Percentiles rank a stretch among this genome's conserved stretches.
Conservation (phyloP, 192 early-diverging fungal genomes). For the Rhizophagus clarus region DNA sequence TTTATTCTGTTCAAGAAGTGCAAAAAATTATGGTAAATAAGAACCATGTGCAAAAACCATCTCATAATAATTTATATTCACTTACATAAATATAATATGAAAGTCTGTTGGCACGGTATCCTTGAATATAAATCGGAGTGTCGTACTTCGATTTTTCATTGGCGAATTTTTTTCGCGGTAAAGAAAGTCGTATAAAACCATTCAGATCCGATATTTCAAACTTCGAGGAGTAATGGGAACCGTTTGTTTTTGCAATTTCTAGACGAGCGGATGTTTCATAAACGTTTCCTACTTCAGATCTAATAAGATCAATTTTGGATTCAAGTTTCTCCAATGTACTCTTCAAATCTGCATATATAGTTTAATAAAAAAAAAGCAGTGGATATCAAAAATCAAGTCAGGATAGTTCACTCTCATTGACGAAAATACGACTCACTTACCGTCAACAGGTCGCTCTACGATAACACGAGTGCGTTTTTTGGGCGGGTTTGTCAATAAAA, state of each 20-base stretch:
- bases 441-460: too few relatives aligned
- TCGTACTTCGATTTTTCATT: background rate
- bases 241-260: slow-evolving; percentile 1
- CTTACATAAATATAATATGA: slow-evolving; percentile 16
- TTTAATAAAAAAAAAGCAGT: too few relatives aligned
- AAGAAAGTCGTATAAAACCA: background rate
- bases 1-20: slow-evolving; percentile 13
- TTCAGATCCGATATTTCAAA: background rate
- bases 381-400: too few relatives aligned
- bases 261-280: slow-evolving; percentile 3
- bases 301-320: background rate
- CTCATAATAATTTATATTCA: slow-evolving; percentile 18
- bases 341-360: too few relatives aligned
- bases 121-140: background rate
- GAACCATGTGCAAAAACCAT: background rate
- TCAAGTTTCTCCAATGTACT: background rate
- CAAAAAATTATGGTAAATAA: slow-evolving; percentile 15
- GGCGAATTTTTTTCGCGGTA: background rate
- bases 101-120: background rate
- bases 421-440: too few relatives aligned
- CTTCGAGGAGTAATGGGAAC: slow-evolving; percentile 9
- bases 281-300: slow-evolving; percentile 9
- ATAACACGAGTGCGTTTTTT: too few relatives aligned
- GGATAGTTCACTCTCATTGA: too few relatives aligned
- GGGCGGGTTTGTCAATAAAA: too few relatives aligned